These are phyloP conservation scores for Gliomastix tumulicola DNA, from an alignment of 2,329 filamentous ascomycete genomes.

Conservation along the genomic window DNA sequence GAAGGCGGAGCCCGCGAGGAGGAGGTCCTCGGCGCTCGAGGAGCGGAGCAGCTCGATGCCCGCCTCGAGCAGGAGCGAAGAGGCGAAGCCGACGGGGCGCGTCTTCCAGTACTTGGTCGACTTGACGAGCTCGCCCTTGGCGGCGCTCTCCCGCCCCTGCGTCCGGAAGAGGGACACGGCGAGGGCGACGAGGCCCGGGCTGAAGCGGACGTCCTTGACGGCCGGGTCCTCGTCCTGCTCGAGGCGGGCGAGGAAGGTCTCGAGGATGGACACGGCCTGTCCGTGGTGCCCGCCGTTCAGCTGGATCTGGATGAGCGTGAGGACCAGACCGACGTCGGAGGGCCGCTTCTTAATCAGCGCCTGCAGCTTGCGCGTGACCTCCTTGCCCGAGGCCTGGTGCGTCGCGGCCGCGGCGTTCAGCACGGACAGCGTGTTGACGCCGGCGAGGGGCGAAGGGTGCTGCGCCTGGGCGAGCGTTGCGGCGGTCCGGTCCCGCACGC, in stretches of 20 bases:
- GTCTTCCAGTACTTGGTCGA: constrained; percentile 76
- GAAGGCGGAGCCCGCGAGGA: constrained; percentile 73
- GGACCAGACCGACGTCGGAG: constrained; percentile 69
- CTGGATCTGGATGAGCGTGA: constrained; percentile 79
- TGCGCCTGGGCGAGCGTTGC: constrained; percentile 23
- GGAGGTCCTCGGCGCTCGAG: constrained; percentile 58
- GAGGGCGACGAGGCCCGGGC: constrained; percentile 77
- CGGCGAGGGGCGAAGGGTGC: constrained; percentile 19
- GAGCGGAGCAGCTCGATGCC: constrained; percentile 79
- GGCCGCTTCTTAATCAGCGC: constrained; percentile 67
- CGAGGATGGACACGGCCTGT: constrained; percentile 68
- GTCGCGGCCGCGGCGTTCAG: constrained; percentile 67
- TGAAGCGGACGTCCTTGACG: constrained; percentile 66
- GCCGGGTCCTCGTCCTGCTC: constrained; percentile 51
- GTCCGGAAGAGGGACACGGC: constrained; percentile 71
- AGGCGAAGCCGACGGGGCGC: constrained; percentile 36
- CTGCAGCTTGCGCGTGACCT: constrained; percentile 62
- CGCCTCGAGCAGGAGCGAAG: constrained; percentile 71
- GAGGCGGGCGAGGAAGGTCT: constrained; percentile 66
- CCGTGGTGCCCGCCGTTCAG: constrained; percentile 63
- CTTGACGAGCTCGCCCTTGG: constrained; percentile 67
- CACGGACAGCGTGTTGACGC: constrained; percentile 35
- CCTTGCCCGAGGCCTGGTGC: constrained; percentile 54
- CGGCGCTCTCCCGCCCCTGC: constrained; percentile 66
- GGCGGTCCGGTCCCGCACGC: constrained; percentile 44